Base-by-base conservation (phyloP, 257 asterid genomes). In the Henckelia pumila region DNA sequence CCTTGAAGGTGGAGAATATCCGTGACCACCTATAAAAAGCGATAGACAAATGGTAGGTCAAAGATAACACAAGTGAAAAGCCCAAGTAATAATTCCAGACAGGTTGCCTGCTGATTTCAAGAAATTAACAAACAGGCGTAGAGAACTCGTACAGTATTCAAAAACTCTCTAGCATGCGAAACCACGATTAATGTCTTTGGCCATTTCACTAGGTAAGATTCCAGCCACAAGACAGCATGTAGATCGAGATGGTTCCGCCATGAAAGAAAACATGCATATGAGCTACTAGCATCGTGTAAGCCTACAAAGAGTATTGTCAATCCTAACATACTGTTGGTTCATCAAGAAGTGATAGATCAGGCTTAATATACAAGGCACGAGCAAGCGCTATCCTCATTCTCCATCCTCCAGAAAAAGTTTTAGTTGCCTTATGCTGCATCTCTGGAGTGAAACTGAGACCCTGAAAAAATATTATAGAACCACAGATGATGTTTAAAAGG, bases 401-500 rank as follows among this genome's bases (percentile, higher is more conserved):
- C 99, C 99, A 93, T 77, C 99, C 99, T 77, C 99, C 99, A 77
- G 99, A 93, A 77, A 93, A 93, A 62, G 97, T 80, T 79, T 84
- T 93, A 11, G 97, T 93, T n/a, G n/a, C n/a, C n/a, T n/a, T n/a
- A n/a, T n/a, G n/a, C n/a, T n/a, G n/a, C n/a, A n/a, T n/a, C n/a
- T 93, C 99, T 17, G 95, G 70, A 53, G 92, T 9, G 85, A 93
- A 93, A 72, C 99, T 93, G 75, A 93, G 95, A 78, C 99, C 99
- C 99, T 93, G 86, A 65, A 64, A 62, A 67, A 33, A 21, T 44
- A 68, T 57, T 53, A 53, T 62, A 68, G 1, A 56, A 66, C 61
- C 63, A 70, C 50, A 74, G 47, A 73, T 30, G 64, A 59, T 66
- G 75, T 7, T 71, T 44, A 49, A 1, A 29, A 24, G 32, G 35